Evolutionary conservation across 192 early-diverging fungal genomes (phyloP), one percentile per base, ranked within the genome.

Genomic region (Coemansia pectinata): DNA sequence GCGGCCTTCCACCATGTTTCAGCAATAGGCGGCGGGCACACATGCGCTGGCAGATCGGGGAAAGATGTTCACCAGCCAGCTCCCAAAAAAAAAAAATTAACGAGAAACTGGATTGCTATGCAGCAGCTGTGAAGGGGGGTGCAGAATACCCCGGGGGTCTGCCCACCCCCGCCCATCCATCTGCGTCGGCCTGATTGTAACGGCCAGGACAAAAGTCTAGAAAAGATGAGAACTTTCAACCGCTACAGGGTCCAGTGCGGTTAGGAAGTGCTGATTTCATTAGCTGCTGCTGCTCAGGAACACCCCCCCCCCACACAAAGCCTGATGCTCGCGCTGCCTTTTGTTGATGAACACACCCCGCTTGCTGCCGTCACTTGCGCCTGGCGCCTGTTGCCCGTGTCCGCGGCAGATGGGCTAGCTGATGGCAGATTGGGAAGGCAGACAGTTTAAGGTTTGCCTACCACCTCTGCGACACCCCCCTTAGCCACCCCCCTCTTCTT

Each of bases 161-260:
- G 25, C 50, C 25, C 50, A 53, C 50, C 52, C 52, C 52, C 52
- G 47, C 55, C 27, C 31, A 17, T 31, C 62, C 62, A 44, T 45
- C 44, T 40, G 59, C 59, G 6, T 58, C 15, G 27, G 55, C 55
- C 55, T 34, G 55, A 58, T 58, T 58, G 55, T 58, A 33, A 33
- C 23, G 12, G 55, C 55, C 47, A 29, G 27, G 27, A 55, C 42
- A 58, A 58, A 58, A 58, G 55, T 58, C 27, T 58, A 58, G 29
- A 31, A 55, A 53, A 48, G 31, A 23, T 21, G n/a, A 17, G 10
- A 21, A 59, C 39, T 57, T 39, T 57, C 21, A 50, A 44, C 15
- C 23, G 47, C 52, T 42, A 60, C 66, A 68, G 66, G 66, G 66
- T 68, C 66, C 66, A 60, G 40, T 48, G 53, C 31, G 57, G 57